Conservation (phyloP, 106 monocot species). For the Dendrobium catenatum region DNA sequence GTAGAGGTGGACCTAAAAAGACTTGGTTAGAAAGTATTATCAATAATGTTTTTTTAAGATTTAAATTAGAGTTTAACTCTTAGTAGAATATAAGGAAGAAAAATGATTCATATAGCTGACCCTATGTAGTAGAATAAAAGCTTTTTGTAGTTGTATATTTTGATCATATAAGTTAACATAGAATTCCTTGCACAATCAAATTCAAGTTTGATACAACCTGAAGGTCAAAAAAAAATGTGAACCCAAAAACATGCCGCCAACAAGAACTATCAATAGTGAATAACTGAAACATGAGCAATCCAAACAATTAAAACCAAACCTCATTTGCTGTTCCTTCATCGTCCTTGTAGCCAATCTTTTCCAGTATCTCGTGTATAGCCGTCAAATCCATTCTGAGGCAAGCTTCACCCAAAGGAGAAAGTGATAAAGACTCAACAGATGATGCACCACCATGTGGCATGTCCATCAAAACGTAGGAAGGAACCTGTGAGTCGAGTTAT, state of each 20-base stretch:
- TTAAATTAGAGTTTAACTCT: no score
- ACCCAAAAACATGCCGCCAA: background rate
- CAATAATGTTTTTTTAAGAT: no score
- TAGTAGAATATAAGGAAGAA: no score
- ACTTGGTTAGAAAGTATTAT: no score
- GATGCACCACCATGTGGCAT: slow-evolving; percentile 63
- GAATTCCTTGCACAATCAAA: background rate
- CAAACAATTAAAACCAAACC: slow-evolving; percentile 27
- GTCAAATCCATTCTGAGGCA: slow-evolving; percentile 90
- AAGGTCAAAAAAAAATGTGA: background rate
- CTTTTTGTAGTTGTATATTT: background rate
- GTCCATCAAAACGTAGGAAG: slow-evolving; percentile 85
- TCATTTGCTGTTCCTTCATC: slow-evolving; percentile 95
- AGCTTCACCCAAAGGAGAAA: slow-evolving; percentile 92
- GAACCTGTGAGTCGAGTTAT: slow-evolving; percentile 34
- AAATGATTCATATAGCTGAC: no score
- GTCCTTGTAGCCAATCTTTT: slow-evolving; percentile 84
- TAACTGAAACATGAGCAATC: background rate
- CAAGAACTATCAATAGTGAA: background rate
- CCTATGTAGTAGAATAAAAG: no score
- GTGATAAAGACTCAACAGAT: slow-evolving; percentile 51
- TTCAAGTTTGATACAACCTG: background rate
- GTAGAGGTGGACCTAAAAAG: no score
- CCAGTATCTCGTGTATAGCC: slow-evolving; percentile 89
- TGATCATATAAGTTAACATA: background rate